A percentile compares a stretch with the other conserved stretches of the same genome.
Conservation (phyloP, 805 yeast species). For the Schwanniomyces sp. region DNA sequence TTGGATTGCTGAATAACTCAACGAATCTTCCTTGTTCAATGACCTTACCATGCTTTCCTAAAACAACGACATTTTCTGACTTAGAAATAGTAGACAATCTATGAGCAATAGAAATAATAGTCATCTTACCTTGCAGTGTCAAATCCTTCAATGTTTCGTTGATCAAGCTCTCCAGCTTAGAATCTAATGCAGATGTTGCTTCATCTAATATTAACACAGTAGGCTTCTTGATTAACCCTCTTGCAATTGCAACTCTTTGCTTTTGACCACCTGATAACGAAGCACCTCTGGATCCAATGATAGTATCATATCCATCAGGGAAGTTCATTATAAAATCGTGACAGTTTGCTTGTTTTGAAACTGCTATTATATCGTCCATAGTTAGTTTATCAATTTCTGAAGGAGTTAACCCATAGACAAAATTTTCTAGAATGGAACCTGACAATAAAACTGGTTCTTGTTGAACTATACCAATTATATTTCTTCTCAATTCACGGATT, state of each 20-base stretch:
- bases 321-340: conserved; percentile 56
- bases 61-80: conserved; percentile 42
- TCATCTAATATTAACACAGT: conserved; percentile 65
- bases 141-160: conserved; percentile 41
- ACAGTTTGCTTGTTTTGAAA: conserved; percentile 52
- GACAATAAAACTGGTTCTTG: conserved; percentile 61
- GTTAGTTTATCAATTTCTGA: conserved; percentile 30
- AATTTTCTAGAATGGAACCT: conserved; percentile 56
- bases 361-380: conserved; percentile 44
- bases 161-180: conserved; percentile 46
- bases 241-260: conserved; percentile 74
- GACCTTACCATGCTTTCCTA: conserved; percentile 42
- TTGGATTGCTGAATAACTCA: conserved; percentile 38
- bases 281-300: conserved; percentile 56
- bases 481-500: conserved; percentile 47
- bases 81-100: conserved; percentile 45
- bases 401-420: conserved; percentile 50
- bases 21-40: conserved; percentile 42
- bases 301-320: conserved; percentile 62
- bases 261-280: conserved; percentile 74
- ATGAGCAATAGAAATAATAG: conserved; percentile 46
- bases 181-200: conserved; percentile 65
- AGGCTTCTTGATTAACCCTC: conserved; percentile 70
- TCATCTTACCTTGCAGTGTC: conserved; percentile 38
- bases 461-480: conserved; percentile 56